Evolutionary conservation across 2,329 filamentous ascomycete species (phyloP), one percentile per base, ranked within the genome.

Genomic region (Bipolaris bicolor): DNA sequence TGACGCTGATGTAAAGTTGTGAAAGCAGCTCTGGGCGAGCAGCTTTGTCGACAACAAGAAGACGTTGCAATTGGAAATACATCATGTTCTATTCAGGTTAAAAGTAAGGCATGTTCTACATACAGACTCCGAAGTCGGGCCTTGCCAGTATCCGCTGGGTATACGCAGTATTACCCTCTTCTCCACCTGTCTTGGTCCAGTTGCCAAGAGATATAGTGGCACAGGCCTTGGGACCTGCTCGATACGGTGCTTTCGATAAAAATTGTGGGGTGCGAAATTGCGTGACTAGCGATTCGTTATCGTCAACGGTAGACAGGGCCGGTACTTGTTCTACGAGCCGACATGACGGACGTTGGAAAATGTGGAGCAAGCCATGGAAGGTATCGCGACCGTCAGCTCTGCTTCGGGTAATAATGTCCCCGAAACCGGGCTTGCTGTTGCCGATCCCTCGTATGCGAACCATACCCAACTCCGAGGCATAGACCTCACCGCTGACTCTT

Each of bases 181-280:
- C 29, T 49, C 33, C 54, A 43, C 47, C 49, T 43, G 31, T 22
- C 4, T 13, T 45, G 41, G 40, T 18, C 52, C 37, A 15, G 24
- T 34, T 29, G 3, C 10, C 29, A 40, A 45, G 31, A 37, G 26
- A 24, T 20, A 34, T 29, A 36, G 20, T 9, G 26, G 4, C 20
- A 11, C 20, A 49, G 16, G 43, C 29, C 54, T 57, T 57, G 54
- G 36, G 40, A 57, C 54, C 54, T 57, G 54, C 49, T 53, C 5
- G 24, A 57, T 57, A 7, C 34, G 43, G 48, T 7, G 7, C 20
- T 44, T 40, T 16, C 16, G 44, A 57, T 37, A 18, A 18, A 18
- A 18, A 7, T 15, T 16, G 29, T 46, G 43, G 22, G 29, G 29
- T 31, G 29, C 16, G 41, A 36, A 43, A 31, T 18, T 11, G 29